A percentile compares a stretch with the other conserved stretches of the same genome.
These are phyloP conservation scores for Backusella tuberculispora DNA, from an alignment of 192 early-diverging fungal genomes.

Conservation along the genomic window DNA sequence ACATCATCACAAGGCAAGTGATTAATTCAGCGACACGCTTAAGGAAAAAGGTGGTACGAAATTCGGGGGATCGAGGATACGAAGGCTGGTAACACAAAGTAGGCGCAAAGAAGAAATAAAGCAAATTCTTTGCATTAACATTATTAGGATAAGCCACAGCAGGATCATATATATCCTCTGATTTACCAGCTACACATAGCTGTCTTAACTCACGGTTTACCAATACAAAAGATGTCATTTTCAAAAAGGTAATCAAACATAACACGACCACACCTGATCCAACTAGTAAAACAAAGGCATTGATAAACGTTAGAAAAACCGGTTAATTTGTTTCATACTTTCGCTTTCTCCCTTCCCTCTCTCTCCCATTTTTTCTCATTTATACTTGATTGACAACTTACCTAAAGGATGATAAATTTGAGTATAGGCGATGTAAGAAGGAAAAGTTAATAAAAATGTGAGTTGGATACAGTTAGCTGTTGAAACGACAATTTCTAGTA, in stretches of 20 bases:
- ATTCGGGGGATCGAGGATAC: constrained; percentile 70
- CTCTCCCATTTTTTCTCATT: neutral
- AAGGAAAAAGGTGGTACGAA: constrained; percentile 74
- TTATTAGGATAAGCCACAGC: constrained; percentile 73
- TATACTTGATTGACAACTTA: constrained; percentile 23
- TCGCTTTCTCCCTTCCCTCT: neutral
- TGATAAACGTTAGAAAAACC: neutral
- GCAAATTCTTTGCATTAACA: constrained; percentile 63
- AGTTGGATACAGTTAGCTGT: constrained; percentile 60
- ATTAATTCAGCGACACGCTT: constrained; percentile 80
- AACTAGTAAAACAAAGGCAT: constrained; percentile 41
- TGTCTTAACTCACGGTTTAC: constrained; percentile 78
- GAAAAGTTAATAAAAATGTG: constrained; percentile 55
- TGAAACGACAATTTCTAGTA: constrained; percentile 32
- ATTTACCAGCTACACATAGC: constrained; percentile 38
- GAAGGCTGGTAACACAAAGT: constrained; percentile 89
- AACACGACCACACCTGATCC: constrained; percentile 63
- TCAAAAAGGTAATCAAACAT: constrained; percentile 75
- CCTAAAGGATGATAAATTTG: constrained; percentile 66
- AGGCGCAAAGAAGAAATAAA: constrained; percentile 81
- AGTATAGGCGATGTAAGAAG: constrained; percentile 68
- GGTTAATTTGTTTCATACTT: no score
- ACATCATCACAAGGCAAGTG: constrained; percentile 72
- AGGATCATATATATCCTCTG: constrained; percentile 46
- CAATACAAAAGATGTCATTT: constrained; percentile 78